Percentiles rank a stretch among this genome's conserved stretches.
Evolutionary conservation across 805 yeast genomes (phyloP).

Genomic region (Kluyveromyces nonfermentans): DNA sequence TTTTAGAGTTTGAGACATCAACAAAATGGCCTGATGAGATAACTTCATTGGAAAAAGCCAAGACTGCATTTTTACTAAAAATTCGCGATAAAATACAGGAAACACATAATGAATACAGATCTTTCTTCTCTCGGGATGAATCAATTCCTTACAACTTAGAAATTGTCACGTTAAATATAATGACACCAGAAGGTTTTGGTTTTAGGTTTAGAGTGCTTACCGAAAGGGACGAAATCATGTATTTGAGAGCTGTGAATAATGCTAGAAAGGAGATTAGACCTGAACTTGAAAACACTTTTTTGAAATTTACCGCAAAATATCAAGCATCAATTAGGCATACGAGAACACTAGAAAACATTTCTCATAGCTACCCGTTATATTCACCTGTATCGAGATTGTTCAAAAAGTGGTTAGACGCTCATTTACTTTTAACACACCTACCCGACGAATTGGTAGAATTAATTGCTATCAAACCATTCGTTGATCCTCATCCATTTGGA

Average conservation of each 20-base stretch:
- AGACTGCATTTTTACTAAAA: slow-evolving; percentile 78
- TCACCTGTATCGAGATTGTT: slow-evolving; percentile 77
- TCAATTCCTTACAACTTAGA: slow-evolving; percentile 57
- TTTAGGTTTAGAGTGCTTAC: slow-evolving; percentile 69
- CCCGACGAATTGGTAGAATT: slow-evolving; percentile 75
- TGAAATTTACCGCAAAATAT: slow-evolving; percentile 56
- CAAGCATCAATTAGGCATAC: slow-evolving; percentile 70
- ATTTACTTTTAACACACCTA: slow-evolving; percentile 60
- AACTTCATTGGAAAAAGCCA: slow-evolving; percentile 75
- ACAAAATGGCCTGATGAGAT: slow-evolving; percentile 95
- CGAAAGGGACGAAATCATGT: slow-evolving; percentile 73
- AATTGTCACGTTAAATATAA: slow-evolving; percentile 48
- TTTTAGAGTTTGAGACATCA: slow-evolving; percentile 82
- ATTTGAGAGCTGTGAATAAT: slow-evolving; percentile 61
- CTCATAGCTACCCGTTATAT: slow-evolving; percentile 61
- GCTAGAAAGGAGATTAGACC: slow-evolving; percentile 51
- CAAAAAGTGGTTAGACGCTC: slow-evolving; percentile 85
- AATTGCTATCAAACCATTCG: slow-evolving; percentile 72
- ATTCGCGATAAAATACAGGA: slow-evolving; percentile 40
- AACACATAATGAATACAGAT: slow-evolving; percentile 43
- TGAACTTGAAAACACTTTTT: slow-evolving; percentile 49
- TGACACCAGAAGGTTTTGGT: slow-evolving; percentile 86
- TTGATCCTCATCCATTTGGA: slow-evolving; percentile 78
- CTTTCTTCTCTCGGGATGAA: slow-evolving; percentile 58
- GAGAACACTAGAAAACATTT: slow-evolving; percentile 60